phyloP scores from a whole-genome alignment of 2,329 filamentous ascomycete genomes.

The Penicillium sp. region DNA sequence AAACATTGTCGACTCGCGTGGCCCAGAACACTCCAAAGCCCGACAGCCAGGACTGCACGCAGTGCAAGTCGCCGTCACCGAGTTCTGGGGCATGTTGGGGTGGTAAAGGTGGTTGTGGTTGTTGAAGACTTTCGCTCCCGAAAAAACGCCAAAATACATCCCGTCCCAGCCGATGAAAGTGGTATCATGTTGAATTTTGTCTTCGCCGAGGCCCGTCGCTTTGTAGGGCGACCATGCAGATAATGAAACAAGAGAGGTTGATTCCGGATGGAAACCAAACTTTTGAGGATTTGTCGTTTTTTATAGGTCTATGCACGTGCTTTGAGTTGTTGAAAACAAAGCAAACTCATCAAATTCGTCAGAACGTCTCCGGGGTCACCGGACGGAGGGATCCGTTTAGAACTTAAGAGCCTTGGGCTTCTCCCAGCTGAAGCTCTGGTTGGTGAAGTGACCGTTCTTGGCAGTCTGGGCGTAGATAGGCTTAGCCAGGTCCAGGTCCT shows the following conservation, averaged over 20 bases:
- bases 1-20: constrained; percentile 5
- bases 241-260: constrained; percentile 34
- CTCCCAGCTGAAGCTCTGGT: constrained; percentile 98
- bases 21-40: not conserved
- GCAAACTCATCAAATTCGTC: constrained; percentile 47
- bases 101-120: constrained; percentile 25
- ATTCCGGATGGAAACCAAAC: constrained; percentile 19
- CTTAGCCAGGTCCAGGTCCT: constrained; percentile 89
- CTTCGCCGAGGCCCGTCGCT: constrained; percentile 38
- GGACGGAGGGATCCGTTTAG: constrained; percentile 54
- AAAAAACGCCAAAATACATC: constrained; percentile 42
- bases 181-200: constrained; percentile 51
- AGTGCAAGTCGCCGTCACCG: not conserved
- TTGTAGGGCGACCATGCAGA: constrained; percentile 39
- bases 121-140: constrained; percentile 44
- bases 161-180: constrained; percentile 45
- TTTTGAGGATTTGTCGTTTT: constrained; percentile 23
- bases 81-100: constrained; percentile 8
- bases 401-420: constrained; percentile 92
- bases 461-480: constrained; percentile 98
- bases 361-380: constrained; percentile 28
- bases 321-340: constrained; percentile 54
- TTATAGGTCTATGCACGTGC: constrained; percentile 42
- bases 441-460: constrained; percentile 99
- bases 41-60: not conserved